Percentiles rank a stretch among this genome's conserved stretches.
These are phyloP conservation scores for Quercus berberidifolia DNA, from an alignment of 306 rosid genomes.

Conservation along the genomic window DNA sequence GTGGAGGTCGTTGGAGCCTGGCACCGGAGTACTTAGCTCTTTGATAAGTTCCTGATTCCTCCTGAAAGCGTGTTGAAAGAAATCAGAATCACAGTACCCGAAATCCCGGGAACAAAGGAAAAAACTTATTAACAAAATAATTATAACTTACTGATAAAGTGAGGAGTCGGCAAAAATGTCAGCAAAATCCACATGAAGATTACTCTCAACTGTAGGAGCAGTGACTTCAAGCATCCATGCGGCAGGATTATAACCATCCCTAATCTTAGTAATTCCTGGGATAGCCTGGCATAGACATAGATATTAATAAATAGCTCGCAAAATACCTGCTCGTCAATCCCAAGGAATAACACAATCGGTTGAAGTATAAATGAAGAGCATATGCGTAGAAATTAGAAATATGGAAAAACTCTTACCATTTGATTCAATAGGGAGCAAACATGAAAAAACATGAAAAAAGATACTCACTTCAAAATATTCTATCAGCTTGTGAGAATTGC, in stretches of 20 bases:
- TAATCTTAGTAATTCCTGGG: constrained; percentile 61
- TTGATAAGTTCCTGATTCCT: constrained; percentile 54
- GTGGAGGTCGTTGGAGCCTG: constrained; percentile 57
- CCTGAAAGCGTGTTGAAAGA: constrained; percentile 29
- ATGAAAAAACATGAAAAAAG: neutral
- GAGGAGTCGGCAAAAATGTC: constrained; percentile 51
- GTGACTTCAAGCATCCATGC: constrained; percentile 86
- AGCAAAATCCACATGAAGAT: constrained; percentile 55
- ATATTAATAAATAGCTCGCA: neutral
- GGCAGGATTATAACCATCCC: constrained; percentile 74
- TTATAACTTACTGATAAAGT: constrained; percentile 45
- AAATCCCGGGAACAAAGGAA: neutral
- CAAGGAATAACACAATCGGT: neutral
- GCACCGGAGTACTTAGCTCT: constrained; percentile 48
- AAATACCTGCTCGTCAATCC: neutral
- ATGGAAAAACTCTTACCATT: neutral
- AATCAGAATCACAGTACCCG: neutral
- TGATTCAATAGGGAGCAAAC: neutral
- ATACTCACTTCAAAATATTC: constrained; percentile 67
- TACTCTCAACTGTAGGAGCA: constrained; percentile 45
- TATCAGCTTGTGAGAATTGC: constrained; percentile 51
- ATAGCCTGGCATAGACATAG: constrained; percentile 41
- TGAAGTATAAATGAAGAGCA: neutral
- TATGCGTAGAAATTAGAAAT: neutral
- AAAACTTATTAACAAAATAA: neutral